Conservation (phyloP, 805 yeast species). For the Schwanniomyces pseudopolymorphus region DNA sequence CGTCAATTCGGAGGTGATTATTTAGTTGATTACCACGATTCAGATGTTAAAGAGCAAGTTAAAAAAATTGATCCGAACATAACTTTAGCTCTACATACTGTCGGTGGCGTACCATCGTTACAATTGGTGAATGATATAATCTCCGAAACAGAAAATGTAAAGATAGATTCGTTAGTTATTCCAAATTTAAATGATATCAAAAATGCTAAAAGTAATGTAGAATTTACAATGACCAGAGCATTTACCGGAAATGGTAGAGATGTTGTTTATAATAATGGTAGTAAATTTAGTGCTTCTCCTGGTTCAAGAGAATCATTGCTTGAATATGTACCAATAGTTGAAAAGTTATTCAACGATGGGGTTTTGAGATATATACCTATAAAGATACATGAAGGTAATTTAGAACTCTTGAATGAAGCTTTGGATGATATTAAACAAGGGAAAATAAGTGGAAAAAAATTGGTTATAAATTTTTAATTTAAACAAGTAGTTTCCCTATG, state of each 20-base stretch:
- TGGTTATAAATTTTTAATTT: not conserved
- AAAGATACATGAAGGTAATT: not conserved
- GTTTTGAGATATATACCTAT: conserved; percentile 2
- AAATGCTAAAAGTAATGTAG: conserved; percentile 3
- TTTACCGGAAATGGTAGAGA: conserved; percentile 1
- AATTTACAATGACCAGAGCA: conserved; percentile 4
- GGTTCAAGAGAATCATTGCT: not conserved
- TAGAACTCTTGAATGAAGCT: not conserved
- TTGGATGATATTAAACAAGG: not conserved
- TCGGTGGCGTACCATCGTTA: conserved; percentile 1
- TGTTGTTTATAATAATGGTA: conserved; percentile 2
- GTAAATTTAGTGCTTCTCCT: not conserved
- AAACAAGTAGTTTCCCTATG: too few species aligned
- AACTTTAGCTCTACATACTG: conserved; percentile 1
- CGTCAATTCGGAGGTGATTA: conserved; percentile 2
- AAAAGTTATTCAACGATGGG: not conserved
- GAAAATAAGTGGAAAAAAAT: conserved; percentile 1
- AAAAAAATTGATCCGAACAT: not conserved
- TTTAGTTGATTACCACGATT: conserved; percentile 3
- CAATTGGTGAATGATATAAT: not conserved
- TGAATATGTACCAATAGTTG: not conserved
- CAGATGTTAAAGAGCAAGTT: not conserved
- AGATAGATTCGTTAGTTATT: conserved; percentile 1
- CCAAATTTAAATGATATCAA: not conserved
- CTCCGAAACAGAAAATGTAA: not conserved